These are phyloP conservation scores for Botrytis tulipae DNA, from an alignment of 2,329 filamentous ascomycete genomes.

Conservation along the genomic window DNA sequence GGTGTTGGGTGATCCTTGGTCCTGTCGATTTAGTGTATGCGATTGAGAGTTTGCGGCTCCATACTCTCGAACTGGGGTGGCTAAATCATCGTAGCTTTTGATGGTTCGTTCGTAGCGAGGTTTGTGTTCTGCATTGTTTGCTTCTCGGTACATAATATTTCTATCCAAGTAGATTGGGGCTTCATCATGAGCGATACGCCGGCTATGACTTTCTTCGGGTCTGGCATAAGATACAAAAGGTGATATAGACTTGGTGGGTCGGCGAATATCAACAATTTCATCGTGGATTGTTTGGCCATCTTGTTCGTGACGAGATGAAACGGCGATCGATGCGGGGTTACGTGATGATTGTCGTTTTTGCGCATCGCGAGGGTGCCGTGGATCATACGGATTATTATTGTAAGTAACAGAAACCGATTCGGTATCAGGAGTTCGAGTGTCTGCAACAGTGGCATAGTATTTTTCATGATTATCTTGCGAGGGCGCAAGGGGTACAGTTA, in stretches of 20 bases:
- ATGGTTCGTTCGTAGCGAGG: conserved; percentile 26
- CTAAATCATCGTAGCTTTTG: conserved; percentile 26
- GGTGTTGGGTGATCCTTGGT: background rate
- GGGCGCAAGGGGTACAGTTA: conserved; percentile 29
- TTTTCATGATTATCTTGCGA: conserved; percentile 38
- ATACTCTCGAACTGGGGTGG: conserved; percentile 23
- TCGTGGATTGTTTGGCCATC: background rate
- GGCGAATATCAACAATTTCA: background rate
- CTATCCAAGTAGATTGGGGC: conserved; percentile 26
- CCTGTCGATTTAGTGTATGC: conserved; percentile 26
- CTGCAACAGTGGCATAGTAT: conserved; percentile 32
- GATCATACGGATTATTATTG: conserved; percentile 33
- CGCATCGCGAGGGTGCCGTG: conserved; percentile 30
- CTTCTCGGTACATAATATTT: conserved; percentile 27
- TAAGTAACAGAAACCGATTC: conserved; percentile 23
- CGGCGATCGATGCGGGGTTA: background rate
- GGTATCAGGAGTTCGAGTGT: conserved; percentile 21
- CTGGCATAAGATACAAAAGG: conserved; percentile 16
- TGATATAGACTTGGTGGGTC: background rate
- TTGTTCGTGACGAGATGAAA: background rate
- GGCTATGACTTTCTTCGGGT: conserved; percentile 24
- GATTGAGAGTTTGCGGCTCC: conserved; percentile 25
- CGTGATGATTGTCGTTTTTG: conserved; percentile 18
- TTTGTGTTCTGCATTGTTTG: conserved; percentile 26
- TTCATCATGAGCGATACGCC: conserved; percentile 28